Percentiles rank a stretch among this genome's conserved stretches.
Conservation (phyloP, 2,329 filamentous ascomycete species). For the Tothia fuscella region DNA sequence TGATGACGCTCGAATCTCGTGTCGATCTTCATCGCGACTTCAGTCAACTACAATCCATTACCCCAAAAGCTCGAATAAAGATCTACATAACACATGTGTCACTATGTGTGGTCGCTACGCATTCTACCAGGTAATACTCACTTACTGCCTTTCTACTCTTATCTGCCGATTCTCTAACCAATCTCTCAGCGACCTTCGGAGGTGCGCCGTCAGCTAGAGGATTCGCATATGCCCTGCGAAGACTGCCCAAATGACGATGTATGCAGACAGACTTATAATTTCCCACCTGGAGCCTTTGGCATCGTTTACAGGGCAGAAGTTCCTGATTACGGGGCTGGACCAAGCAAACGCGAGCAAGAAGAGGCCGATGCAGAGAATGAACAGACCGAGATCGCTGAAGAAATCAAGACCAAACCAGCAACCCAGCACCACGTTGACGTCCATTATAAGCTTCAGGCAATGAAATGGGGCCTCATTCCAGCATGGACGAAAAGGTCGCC, state of each 20-base stretch:
- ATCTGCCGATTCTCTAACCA: too few species aligned
- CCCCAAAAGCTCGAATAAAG: too few species aligned
- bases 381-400: conserved; percentile 12
- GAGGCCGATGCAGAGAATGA: conserved; percentile 15
- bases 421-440: conserved; percentile 31
- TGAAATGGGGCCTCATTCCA: conserved; percentile 93
- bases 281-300: conserved; percentile 77
- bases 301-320: conserved; percentile 73
- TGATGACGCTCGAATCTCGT: too few species aligned
- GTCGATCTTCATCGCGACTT: too few species aligned
- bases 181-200: conserved; percentile 60
- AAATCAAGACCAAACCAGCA: conserved; percentile 12
- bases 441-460: conserved; percentile 73
- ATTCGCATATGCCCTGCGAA: conserved; percentile 61
- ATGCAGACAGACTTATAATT: conserved; percentile 73
- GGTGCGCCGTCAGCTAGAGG: conserved; percentile 59
- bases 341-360: conserved; percentile 10
- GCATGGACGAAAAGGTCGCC: conserved; percentile 85
- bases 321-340: conserved; percentile 46
- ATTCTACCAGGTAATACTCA: conserved; percentile 43
- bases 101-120: conserved; percentile 59
- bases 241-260: conserved; percentile 61
- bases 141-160: neutral
- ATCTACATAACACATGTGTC: too few species aligned
- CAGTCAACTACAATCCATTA: too few species aligned